phyloP scores from a whole-genome alignment of 1,284 basidiomycete species.

The Phenoliferia sp. region DNA sequence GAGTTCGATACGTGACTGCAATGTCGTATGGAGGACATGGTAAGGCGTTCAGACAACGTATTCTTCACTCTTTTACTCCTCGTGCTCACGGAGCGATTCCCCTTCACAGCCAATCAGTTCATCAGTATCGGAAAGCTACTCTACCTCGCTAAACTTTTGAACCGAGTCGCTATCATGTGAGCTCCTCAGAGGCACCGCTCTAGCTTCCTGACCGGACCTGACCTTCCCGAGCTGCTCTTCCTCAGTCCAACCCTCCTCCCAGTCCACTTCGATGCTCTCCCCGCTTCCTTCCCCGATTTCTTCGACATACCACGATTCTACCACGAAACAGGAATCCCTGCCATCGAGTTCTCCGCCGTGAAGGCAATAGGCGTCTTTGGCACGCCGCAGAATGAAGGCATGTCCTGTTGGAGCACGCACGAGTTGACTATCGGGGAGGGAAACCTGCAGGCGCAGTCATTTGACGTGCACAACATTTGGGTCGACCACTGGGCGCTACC shows the following conservation, averaged over 20 bases:
- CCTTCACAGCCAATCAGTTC: conserved; percentile 25
- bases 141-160: conserved; percentile 26
- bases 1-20: conserved; percentile 15
- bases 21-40: conserved; percentile 24
- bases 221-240: not conserved
- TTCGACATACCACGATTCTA: conserved; percentile 30
- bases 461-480: conserved; percentile 20
- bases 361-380: conserved; percentile 9
- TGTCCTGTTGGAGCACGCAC: conserved; percentile 30
- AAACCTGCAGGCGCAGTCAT: conserved; percentile 7
- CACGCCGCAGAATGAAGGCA: conserved; percentile 13
- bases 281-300: conserved; percentile 17
- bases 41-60: not conserved
- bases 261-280: conserved; percentile 20
- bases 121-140: conserved; percentile 25
- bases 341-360: conserved; percentile 16
- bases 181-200: not conserved
- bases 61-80: not conserved
- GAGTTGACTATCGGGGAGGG: conserved; percentile 15
- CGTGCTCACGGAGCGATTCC: no score
- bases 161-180: conserved; percentile 30
- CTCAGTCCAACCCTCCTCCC: conserved; percentile 26
- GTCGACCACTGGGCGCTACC: conserved; percentile 28
- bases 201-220: not conserved
- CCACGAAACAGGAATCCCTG: conserved; percentile 16